Percentiles rank a stretch among this genome's conserved stretches.
phyloP scores from a whole-genome alignment of 1,284 basidiomycete species.

The Heterobasidion irregulare region DNA sequence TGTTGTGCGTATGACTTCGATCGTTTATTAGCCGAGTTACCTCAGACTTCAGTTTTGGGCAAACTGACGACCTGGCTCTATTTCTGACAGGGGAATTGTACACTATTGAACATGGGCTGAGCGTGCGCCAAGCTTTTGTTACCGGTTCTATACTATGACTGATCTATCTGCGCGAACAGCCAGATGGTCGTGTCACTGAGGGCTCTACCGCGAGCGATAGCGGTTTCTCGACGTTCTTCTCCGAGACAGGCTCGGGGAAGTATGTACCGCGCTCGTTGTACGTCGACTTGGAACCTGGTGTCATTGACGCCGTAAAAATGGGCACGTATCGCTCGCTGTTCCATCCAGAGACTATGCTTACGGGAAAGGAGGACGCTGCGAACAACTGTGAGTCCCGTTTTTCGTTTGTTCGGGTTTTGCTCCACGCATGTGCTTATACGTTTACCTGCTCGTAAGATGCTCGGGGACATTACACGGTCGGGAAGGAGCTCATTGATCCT shows the following conservation, averaged over 20 bases:
- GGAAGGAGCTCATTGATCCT: conserved; percentile 88
- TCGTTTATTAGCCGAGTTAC: conserved; percentile 3
- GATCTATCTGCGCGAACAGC: conserved; percentile 22
- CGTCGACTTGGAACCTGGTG: conserved; percentile 94
- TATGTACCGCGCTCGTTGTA: conserved; percentile 98
- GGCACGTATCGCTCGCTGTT: conserved; percentile 94
- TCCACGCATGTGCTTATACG: too few relatives aligned
- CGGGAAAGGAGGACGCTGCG: conserved; percentile 98
- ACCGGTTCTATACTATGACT: background rate
- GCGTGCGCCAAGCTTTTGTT: conserved; percentile 45
- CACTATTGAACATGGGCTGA: conserved; percentile 95
- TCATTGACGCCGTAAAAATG: conserved; percentile 92
- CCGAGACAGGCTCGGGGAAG: conserved; percentile 88
- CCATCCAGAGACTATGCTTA: conserved; percentile 98
- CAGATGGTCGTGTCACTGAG: conserved; percentile 55
- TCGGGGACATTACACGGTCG: conserved; percentile 96
- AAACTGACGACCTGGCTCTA: background rate
- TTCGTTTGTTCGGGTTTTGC: conserved; percentile 4
- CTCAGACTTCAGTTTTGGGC: background rate
- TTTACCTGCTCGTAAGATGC: conserved; percentile 54
- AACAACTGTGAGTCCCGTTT: conserved; percentile 80
- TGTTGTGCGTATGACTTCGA: conserved; percentile 58
- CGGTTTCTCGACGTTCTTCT: conserved; percentile 97
- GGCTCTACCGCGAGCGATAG: conserved; percentile 59
- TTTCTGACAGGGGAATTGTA: conserved; percentile 85